Base-by-base conservation (phyloP, 1,284 basidiomycete species). In the Coniferiporia sulphurascens region DNA sequence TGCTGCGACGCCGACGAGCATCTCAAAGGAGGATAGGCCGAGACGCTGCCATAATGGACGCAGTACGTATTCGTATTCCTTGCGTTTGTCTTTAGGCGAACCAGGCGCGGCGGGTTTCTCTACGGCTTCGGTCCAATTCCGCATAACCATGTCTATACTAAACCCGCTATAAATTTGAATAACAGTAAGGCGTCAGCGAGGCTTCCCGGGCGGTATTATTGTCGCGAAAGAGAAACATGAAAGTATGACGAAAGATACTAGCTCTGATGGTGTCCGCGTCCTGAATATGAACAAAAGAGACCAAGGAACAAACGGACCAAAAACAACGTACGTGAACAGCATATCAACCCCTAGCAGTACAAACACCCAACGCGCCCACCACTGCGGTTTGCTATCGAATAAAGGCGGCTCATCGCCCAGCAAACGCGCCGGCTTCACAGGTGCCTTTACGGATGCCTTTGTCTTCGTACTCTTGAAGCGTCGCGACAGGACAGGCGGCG, bases 21-120 rank as follows among this genome's bases (percentile, higher is more conserved):
- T 13, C 32, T 56, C 52, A 35, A 56, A 48, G 8, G 41, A 21
- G 22, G 57, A 41, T 10, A 62, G 49, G 10, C 38, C 52, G n/a
- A 62, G 53, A 3, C 61, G 57, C 35, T 62, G 61, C 58, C 53
- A 59, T 17, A 62, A 44, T n/a, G 61, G 61, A 13, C 61, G 57
- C 10, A 62, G 36, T 13, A 52, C 52, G 12, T 52, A 52, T 38
- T 52, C 48, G n/a, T 59, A 32, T n/a, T 36, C 12, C 10, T 52
- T 19, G 13, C 38, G 35, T 49, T 32, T 6, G n/a, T 49, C 19
- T 49, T 58, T 7, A 8, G 19, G 4, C 7, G 44, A 34, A 5
- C 34, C 19, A 41, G 50, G 15, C 45, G 38, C 22, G 32, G n/a
- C 10, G 43, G 21, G 38, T n/a, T 49, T 13, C 12, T 62, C 60